Percentiles rank a stretch among this genome's conserved stretches.
Evolutionary conservation across 805 yeast species (phyloP).

Genomic region (Wickerhamiella domercqiae): DNA sequence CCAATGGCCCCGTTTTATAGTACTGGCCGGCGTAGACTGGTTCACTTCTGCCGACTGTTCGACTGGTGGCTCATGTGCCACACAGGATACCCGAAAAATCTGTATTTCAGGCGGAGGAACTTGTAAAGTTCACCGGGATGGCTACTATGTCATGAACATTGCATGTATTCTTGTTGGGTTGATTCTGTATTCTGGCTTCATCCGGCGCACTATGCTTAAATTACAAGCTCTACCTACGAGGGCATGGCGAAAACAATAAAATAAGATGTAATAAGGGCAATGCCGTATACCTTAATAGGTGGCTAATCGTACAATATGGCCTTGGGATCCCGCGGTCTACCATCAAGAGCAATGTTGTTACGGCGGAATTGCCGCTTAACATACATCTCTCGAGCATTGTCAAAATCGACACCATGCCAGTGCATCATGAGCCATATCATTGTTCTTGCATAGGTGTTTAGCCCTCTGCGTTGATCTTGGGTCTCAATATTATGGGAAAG

Average conservation of each 20-base stretch:
- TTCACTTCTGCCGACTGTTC: slow-evolving; percentile 53
- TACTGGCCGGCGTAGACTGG: slow-evolving; percentile 64
- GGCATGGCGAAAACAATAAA: slow-evolving; percentile 38
- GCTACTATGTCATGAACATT: slow-evolving; percentile 65
- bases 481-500: slow-evolving; percentile 30
- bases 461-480: slow-evolving; percentile 47
- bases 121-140: slow-evolving; percentile 48
- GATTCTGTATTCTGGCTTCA: slow-evolving; percentile 46
- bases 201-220: slow-evolving; percentile 42
- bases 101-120: slow-evolving; percentile 44
- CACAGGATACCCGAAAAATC: slow-evolving; percentile 29
- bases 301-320: slow-evolving; percentile 28
- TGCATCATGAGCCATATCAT: slow-evolving; percentile 43
- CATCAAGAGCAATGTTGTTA: slow-evolving; percentile 47
- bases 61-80: slow-evolving; percentile 21
- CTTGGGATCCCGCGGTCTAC: slow-evolving; percentile 52
- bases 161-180: slow-evolving; percentile 59
- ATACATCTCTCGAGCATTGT: slow-evolving; percentile 49
- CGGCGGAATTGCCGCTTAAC: slow-evolving; percentile 31
- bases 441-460: slow-evolving; percentile 38
- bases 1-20: slow-evolving; percentile 87
- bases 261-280: neutral
- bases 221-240: slow-evolving; percentile 59
- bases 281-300: neutral
- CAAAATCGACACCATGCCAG: slow-evolving; percentile 37